Percentiles rank a stretch among this genome's conserved stretches.
Evolutionary conservation across 2,329 filamentous ascomycete genomes (phyloP).

Genomic region (Drechslera avenae): DNA sequence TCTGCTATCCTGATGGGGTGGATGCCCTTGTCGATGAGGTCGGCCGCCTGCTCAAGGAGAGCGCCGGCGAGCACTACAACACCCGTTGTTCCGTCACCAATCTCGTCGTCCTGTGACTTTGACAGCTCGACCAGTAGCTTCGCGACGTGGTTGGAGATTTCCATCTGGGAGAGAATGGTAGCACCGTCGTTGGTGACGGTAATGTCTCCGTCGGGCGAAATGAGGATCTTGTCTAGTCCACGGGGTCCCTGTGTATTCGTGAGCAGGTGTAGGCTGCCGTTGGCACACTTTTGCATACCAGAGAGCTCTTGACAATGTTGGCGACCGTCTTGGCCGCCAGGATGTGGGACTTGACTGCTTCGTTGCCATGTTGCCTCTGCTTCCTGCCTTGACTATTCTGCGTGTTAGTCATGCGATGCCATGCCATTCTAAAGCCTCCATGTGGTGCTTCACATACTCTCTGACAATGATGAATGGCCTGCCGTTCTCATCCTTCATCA

Average conservation of each 20-base stretch:
- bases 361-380: conserved; percentile 94
- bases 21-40: conserved; percentile 99
- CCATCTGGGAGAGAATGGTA: conserved; percentile 96
- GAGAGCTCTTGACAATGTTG: conserved; percentile 95
- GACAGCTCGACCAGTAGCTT: conserved; percentile 96
- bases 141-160: conserved; percentile 97
- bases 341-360: conserved; percentile 98
- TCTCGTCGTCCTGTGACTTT: conserved; percentile 98
- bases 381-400: conserved; percentile 85
- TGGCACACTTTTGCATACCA: conserved; percentile 56
- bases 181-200: conserved; percentile 99
- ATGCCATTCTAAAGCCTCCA: conserved; percentile 14
- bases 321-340: conserved; percentile 94
- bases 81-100: conserved; percentile 96
- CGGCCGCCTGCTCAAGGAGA: conserved; percentile 92
- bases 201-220: conserved; percentile 97
- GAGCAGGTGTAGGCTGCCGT: conserved; percentile 2
- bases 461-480: conserved; percentile 97
- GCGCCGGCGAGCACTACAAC: conserved; percentile 95
- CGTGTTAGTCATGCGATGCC: conserved; percentile 30
- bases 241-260: conserved; percentile 69
- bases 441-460: conserved; percentile 69
- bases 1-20: conserved; percentile 98
- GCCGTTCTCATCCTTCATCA: conserved; percentile 97
- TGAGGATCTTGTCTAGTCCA: conserved; percentile 98